A percentile compares a stretch with the other conserved stretches of the same genome.
phyloP scores from a whole-genome alignment of 2,329 filamentous ascomycete genomes.

The Blastomyces gilchristii region DNA sequence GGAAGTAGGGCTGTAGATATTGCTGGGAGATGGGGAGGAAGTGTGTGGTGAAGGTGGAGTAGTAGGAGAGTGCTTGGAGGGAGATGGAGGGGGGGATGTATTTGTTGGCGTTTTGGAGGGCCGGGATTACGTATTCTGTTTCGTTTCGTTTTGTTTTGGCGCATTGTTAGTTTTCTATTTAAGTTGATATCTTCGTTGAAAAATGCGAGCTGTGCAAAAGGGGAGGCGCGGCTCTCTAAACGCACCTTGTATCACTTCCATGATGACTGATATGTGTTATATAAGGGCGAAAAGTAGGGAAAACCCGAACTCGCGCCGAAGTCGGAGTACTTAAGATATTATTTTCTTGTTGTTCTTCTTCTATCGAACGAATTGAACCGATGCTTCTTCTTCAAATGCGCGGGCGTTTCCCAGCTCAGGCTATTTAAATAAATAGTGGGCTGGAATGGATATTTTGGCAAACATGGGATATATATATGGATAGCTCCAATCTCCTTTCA shows the following conservation, averaged over 20 bases:
- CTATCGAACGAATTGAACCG: neutral
- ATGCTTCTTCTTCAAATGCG: neutral
- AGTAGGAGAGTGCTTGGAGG: constrained; percentile 15
- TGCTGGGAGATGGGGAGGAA: constrained; percentile 19
- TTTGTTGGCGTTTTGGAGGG: constrained; percentile 14
- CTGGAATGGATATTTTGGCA: neutral
- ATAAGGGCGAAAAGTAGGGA: neutral
- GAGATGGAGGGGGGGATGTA: constrained; percentile 16
- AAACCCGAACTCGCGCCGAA: neutral
- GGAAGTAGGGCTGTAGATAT: constrained; percentile 44
- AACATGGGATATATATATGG: neutral
- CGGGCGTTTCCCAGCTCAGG: neutral
- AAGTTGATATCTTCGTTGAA: neutral
- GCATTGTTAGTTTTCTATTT: neutral
- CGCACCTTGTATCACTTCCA: constrained; percentile 15
- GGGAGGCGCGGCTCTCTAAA: neutral
- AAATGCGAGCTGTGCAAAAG: neutral
- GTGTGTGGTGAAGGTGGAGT: constrained; percentile 17
- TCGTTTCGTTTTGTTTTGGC: neutral
- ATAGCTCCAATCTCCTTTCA: neutral
- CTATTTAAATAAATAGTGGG: neutral
- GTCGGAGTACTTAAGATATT: neutral
- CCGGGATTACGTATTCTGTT: constrained; percentile 18
- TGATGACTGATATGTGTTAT: neutral
- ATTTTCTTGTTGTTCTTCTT: neutral